These are phyloP conservation scores for Alternaria consortialis DNA, from an alignment of 2,329 filamentous ascomycete genomes.

Conservation along the genomic window DNA sequence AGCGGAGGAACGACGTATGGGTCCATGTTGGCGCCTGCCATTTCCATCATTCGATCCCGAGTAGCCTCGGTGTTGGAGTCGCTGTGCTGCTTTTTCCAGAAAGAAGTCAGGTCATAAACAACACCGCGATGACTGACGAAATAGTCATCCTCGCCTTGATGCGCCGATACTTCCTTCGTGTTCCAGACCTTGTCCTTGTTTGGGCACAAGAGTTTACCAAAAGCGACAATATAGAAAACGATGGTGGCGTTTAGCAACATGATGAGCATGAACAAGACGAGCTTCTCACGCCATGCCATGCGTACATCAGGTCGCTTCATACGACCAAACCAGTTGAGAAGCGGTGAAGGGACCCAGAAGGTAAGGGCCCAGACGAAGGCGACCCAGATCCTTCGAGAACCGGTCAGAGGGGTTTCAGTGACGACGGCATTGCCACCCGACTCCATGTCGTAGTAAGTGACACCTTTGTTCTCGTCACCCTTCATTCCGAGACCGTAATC, in stretches of 20 bases:
- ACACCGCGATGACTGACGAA: constrained; percentile 87
- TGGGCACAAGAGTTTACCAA: constrained; percentile 86
- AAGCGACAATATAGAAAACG: constrained; percentile 90
- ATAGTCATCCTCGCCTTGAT: constrained; percentile 78
- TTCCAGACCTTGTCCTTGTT: constrained; percentile 92
- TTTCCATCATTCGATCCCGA: constrained; percentile 73
- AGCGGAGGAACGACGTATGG: constrained; percentile 87
- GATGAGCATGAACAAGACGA: constrained; percentile 84
- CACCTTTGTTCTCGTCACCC: constrained; percentile 70
- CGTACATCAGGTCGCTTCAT: constrained; percentile 98
- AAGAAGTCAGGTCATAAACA: constrained; percentile 92
- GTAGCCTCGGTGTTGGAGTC: constrained; percentile 71
- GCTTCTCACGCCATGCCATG: constrained; percentile 96
- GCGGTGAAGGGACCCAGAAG: constrained; percentile 91
- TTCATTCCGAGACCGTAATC: constrained; percentile 91
- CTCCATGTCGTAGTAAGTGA: constrained; percentile 77
- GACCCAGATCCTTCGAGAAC: constrained; percentile 79
- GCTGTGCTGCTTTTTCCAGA: constrained; percentile 86
- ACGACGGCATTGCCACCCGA: constrained; percentile 79
- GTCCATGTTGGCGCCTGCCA: constrained; percentile 81
- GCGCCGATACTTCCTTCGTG: constrained; percentile 71
- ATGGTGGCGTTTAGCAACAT: constrained; percentile 80
- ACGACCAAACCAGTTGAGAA: constrained; percentile 81
- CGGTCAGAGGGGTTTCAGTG: constrained; percentile 71
- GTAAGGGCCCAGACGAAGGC: constrained; percentile 84